Conservation (phyloP, 768 basidiomycete genomes). For the Mycena rosella region DNA sequence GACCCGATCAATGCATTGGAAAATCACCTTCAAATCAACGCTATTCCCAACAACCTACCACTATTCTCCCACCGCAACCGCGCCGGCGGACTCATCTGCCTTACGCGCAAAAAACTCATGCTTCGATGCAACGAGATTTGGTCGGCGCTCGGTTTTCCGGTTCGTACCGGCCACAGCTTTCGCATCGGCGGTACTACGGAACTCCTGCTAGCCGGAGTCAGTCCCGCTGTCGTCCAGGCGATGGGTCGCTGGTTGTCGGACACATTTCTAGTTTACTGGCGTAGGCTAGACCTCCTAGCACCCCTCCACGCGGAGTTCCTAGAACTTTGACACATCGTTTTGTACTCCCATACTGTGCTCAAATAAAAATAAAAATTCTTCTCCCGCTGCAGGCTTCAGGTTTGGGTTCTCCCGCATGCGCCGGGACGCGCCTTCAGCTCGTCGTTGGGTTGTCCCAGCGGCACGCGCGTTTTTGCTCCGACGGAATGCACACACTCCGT, state of each 20-base stretch:
- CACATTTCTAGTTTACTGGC: conserved; percentile 23
- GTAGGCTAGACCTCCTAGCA: background rate
- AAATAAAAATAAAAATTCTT: no score
- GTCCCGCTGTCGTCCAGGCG: conserved; percentile 11
- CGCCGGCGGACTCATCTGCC: conserved; percentile 10
- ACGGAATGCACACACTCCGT: no score
- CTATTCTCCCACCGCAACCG: conserved; percentile 2
- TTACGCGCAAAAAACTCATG: conserved; percentile 31
- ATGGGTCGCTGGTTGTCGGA: conserved; percentile 27
- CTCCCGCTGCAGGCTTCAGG: no score
- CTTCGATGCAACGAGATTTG: conserved; percentile 38
- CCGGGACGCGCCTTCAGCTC: no score
- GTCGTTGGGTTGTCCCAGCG: no score
- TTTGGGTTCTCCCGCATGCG: no score
- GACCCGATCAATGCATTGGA: conserved; percentile 2
- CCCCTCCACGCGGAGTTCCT: background rate
- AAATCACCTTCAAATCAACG: background rate
- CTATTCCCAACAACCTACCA: background rate
- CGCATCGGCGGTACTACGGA: conserved; percentile 46
- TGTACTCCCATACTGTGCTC: no score
- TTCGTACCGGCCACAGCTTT: conserved; percentile 39
- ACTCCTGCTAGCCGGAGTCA: conserved; percentile 27
- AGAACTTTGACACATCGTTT: background rate
- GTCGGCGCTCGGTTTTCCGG: background rate
- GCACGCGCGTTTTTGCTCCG: no score